These are phyloP conservation scores for Rhizopogon rudus DNA, from an alignment of 768 basidiomycete species.

Conservation along the genomic window DNA sequence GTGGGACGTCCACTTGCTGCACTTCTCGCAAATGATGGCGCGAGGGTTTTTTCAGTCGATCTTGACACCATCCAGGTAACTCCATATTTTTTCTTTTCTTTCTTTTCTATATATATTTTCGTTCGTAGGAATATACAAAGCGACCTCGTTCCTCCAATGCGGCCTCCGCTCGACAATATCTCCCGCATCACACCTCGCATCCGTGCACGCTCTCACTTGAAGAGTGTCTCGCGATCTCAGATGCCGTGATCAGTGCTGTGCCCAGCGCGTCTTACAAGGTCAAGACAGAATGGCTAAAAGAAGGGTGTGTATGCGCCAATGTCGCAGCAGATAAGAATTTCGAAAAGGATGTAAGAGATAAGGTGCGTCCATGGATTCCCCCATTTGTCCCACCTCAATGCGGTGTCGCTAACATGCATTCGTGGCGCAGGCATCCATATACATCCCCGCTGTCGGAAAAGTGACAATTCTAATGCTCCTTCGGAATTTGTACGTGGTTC, in stretches of 20 bases:
- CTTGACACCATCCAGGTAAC: slow-evolving; percentile 86
- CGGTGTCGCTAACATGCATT: background rate
- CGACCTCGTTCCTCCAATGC: slow-evolving; percentile 51
- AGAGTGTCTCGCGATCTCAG: slow-evolving; percentile 79
- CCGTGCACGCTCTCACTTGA: slow-evolving; percentile 64
- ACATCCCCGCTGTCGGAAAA: slow-evolving; percentile 95
- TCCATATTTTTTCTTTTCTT: background rate
- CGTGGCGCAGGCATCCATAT: slow-evolving; percentile 72
- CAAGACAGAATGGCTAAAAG: slow-evolving; percentile 84
- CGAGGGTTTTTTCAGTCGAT: slow-evolving; percentile 91
- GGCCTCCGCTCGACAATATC: slow-evolving; percentile 49
- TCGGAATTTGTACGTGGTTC: slow-evolving; percentile 74
- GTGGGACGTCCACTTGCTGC: slow-evolving; percentile 97
- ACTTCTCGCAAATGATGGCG: slow-evolving; percentile 93
- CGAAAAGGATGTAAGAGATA: slow-evolving; percentile 86
- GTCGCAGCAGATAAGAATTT: slow-evolving; percentile 97
- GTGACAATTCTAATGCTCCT: slow-evolving; percentile 98
- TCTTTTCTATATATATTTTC: background rate
- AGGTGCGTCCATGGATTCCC: slow-evolving; percentile 43
- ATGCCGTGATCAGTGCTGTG: slow-evolving; percentile 94
- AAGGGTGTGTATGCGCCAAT: slow-evolving; percentile 91
- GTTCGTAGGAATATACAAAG: slow-evolving; percentile 81
- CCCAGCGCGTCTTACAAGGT: slow-evolving; percentile 84
- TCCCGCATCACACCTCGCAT: slow-evolving; percentile 80
- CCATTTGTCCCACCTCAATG: too few relatives aligned